Evolutionary conservation across 2,329 filamentous ascomycete species (phyloP).

Genomic region (Fusarium sp.): DNA sequence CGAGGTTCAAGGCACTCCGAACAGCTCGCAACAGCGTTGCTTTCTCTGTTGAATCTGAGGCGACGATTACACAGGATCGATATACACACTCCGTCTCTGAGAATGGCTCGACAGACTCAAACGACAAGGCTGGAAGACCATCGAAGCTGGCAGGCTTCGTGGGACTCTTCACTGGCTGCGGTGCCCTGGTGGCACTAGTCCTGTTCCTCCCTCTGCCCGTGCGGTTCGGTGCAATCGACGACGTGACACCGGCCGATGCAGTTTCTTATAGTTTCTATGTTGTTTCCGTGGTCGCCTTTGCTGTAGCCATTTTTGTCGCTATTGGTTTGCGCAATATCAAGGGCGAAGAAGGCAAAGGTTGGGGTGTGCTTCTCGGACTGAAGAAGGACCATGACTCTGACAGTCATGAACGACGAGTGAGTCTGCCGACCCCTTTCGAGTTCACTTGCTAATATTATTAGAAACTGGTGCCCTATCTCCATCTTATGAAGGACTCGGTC

Average conservation of each 20-base stretch:
- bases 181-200: conserved; percentile 84
- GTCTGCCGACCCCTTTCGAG: background rate
- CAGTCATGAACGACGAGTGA: conserved; percentile 43
- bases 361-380: conserved; percentile 66
- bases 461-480: conserved; percentile 66
- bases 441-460: conserved; percentile 28
- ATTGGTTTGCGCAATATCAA: conserved; percentile 77
- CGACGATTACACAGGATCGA: conserved; percentile 78
- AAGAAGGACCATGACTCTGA: conserved; percentile 43
- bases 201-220: conserved; percentile 91
- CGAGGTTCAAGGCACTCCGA: conserved; percentile 51
- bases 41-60: conserved; percentile 78
- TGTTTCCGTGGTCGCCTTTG: conserved; percentile 78
- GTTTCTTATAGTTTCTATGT: conserved; percentile 90
- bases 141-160: conserved; percentile 85
- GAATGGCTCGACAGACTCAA: conserved; percentile 37
- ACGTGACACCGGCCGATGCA: conserved; percentile 78
- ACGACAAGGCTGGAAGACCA: conserved; percentile 57
- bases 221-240: conserved; percentile 76
- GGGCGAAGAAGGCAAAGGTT: conserved; percentile 84
- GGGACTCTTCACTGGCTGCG: conserved; percentile 91
- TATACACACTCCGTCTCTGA: conserved; percentile 57
- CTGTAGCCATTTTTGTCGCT: conserved; percentile 80
- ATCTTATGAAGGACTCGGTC: conserved; percentile 72
- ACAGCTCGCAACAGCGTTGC: conserved; percentile 68